Conservation (phyloP, 352 stramenopile genomes). For the Phytophthora fragariaefolia region DNA sequence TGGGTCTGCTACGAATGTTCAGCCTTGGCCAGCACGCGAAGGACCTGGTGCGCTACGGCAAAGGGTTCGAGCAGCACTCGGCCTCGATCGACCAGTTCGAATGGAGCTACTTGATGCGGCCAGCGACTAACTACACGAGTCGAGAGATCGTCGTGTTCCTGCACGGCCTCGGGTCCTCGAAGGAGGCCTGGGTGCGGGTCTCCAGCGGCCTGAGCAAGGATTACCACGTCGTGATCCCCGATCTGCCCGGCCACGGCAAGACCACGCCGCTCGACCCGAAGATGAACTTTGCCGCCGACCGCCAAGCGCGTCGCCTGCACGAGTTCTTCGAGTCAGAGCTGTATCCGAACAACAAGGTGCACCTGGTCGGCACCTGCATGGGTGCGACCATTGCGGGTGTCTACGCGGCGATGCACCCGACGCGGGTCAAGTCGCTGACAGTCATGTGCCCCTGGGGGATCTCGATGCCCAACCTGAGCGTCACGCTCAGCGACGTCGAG, state of each 20-base stretch:
- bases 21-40: constrained; percentile 34
- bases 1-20: constrained; percentile 31
- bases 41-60: constrained; percentile 54
- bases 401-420: constrained; percentile 68
- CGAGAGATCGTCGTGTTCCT: constrained; percentile 67
- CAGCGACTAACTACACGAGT: constrained; percentile 27
- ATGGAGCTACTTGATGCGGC: constrained; percentile 71
- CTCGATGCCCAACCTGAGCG: constrained; percentile 63
- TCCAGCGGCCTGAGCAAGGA: constrained; percentile 47
- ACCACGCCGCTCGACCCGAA: constrained; percentile 53
- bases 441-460: constrained; percentile 75
- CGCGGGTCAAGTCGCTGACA: constrained; percentile 61
- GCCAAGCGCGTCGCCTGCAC: constrained; percentile 61
- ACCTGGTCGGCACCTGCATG: constrained; percentile 76
- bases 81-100: constrained; percentile 56
- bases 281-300: constrained; percentile 55
- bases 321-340: constrained; percentile 64
- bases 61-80: constrained; percentile 45
- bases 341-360: constrained; percentile 58
- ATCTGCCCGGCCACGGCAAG: constrained; percentile 66
- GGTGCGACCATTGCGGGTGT: constrained; percentile 71
- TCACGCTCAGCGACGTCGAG: constrained; percentile 57
- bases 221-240: constrained; percentile 63
- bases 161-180: constrained; percentile 68
- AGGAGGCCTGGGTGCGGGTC: constrained; percentile 68